A percentile compares a stretch with the other conserved stretches of the same genome.
Evolutionary conservation across 805 yeast genomes (phyloP).

Genomic region (Teunomyces panamensis): DNA sequence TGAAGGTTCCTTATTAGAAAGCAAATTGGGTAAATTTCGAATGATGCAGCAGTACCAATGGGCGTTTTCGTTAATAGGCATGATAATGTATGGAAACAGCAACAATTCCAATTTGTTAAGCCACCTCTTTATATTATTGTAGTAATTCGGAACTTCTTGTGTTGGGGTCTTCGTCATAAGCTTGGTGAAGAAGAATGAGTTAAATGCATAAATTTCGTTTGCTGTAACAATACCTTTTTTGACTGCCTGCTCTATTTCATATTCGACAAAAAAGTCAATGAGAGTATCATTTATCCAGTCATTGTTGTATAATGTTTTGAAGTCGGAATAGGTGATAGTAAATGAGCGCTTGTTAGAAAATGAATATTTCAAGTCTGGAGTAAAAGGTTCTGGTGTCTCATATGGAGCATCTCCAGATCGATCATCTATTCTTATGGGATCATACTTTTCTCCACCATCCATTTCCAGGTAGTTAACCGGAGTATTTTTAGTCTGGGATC

Average conservation of each 20-base stretch:
- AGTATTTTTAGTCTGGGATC: conserved; percentile 4
- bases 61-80: conserved; percentile 76
- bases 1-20: not conserved
- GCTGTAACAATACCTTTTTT: conserved; percentile 19
- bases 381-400: conserved; percentile 39
- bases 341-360: conserved; percentile 56
- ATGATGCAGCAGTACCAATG: conserved; percentile 91
- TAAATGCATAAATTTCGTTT: conserved; percentile 56
- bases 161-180: conserved; percentile 35
- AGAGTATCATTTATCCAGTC: conserved; percentile 90
- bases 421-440: not conserved
- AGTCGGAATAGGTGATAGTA: conserved; percentile 65
- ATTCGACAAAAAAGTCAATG: conserved; percentile 78
- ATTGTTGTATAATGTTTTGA: conserved; percentile 70
- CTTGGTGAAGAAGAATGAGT: conserved; percentile 80
- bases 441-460: not conserved
- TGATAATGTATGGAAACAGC: conserved; percentile 56
- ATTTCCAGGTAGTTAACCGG: not conserved
- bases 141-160: conserved; percentile 37
- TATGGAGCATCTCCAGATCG: not conserved
- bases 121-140: conserved; percentile 74
- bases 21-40: conserved; percentile 44
- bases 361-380: conserved; percentile 45
- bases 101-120: conserved; percentile 61
- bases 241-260: conserved; percentile 43